Percentiles rank a stretch among this genome's conserved stretches.
phyloP scores from a whole-genome alignment of 2,329 filamentous ascomycete genomes.

The Alternaria sp. region DNA sequence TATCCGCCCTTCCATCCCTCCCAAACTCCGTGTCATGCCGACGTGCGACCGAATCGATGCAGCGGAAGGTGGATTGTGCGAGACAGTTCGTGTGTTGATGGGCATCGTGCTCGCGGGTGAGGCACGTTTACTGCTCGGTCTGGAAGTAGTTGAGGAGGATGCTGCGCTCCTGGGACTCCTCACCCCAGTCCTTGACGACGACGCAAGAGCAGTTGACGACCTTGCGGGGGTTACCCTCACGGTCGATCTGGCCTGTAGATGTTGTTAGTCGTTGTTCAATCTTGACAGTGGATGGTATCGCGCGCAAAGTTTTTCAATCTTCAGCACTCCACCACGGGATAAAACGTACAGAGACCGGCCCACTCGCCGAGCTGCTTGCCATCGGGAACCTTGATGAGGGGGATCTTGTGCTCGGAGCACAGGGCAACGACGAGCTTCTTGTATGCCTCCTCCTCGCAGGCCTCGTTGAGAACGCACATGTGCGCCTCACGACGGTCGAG shows the following conservation, averaged over 20 bases:
- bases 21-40: constrained; percentile 20
- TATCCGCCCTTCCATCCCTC: constrained; percentile 6
- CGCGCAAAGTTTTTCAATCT: not conserved
- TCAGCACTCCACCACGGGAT: constrained; percentile 3
- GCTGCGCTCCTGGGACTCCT: constrained; percentile 98
- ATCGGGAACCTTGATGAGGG: constrained; percentile 99
- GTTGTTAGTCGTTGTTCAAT: constrained; percentile 11
- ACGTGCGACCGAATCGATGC: constrained; percentile 21
- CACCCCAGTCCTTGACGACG: constrained; percentile 99
- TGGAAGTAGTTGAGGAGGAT: constrained; percentile 99
- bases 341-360: constrained; percentile 94
- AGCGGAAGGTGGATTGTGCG: constrained; percentile 21
- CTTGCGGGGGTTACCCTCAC: constrained; percentile 99
- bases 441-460: constrained; percentile 99
- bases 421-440: constrained; percentile 99
- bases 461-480: constrained; percentile 99
- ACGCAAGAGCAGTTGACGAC: constrained; percentile 99
- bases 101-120: constrained; percentile 8
- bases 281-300: not conserved
- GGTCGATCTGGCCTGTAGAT: constrained; percentile 86
- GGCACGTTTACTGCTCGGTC: constrained; percentile 66
- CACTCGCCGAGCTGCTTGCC: constrained; percentile 99
- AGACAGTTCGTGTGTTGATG: constrained; percentile 2
- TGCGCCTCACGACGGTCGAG: constrained; percentile 98
- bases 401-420: constrained; percentile 99